Evolutionary conservation across 306 rosid genomes (phyloP).

Genomic region (Castanea sativa): DNA sequence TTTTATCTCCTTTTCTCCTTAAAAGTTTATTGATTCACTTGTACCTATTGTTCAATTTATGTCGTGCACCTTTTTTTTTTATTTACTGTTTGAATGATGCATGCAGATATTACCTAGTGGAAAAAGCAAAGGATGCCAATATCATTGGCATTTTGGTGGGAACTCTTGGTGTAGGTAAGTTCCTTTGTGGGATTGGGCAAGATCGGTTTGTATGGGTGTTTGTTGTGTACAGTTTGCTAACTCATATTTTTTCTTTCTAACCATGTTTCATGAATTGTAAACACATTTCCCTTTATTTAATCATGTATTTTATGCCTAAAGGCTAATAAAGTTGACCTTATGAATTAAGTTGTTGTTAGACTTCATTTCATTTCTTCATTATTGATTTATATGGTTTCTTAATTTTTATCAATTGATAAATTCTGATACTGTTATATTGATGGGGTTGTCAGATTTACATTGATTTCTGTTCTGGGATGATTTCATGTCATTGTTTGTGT

Average conservation of each 20-base stretch:
- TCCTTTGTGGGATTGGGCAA: not conserved
- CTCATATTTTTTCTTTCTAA: not conserved
- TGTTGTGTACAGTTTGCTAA: not conserved
- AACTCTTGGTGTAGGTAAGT: conserved; percentile 89
- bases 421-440: not conserved
- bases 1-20: conserved; percentile 5
- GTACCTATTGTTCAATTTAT: not conserved
- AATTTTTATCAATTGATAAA: not conserved
- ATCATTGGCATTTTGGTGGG: conserved; percentile 91
- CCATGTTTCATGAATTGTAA: not conserved
- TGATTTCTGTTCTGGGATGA: not conserved
- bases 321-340: not conserved
- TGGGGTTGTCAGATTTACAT: not conserved
- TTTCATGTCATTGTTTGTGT: not conserved
- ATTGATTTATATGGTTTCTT: not conserved
- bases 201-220: not conserved
- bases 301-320: not conserved
- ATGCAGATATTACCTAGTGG: conserved; percentile 87
- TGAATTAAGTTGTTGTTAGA: not conserved
- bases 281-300: not conserved
- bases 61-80: not conserved
- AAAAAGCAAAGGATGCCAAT: conserved; percentile 93
- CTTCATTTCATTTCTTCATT: not conserved
- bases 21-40: not conserved
- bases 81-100: conserved; percentile 6